Conservation (phyloP, 495 filamentous ascomycete genomes). For the Trichoderma erinaceum region DNA sequence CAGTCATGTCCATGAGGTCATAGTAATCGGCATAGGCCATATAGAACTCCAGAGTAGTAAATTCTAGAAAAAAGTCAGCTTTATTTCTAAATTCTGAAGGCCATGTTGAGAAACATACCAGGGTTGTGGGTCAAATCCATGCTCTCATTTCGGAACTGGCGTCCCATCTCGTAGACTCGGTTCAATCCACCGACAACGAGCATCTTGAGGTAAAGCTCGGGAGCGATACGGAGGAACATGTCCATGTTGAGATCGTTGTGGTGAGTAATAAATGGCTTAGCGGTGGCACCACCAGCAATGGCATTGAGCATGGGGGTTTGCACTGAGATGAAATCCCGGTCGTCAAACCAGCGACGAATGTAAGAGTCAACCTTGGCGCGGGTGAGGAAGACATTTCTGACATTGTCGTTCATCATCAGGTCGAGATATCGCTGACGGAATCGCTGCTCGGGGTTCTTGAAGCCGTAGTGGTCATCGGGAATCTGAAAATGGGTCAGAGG, state of each 20-base stretch:
- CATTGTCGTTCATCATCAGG: conserved; percentile 87
- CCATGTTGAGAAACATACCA: neutral
- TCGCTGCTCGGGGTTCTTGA: conserved; percentile 89
- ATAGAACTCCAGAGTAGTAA: conserved; percentile 97
- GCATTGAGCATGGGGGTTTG: conserved; percentile 97
- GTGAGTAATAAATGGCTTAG: conserved; percentile 89
- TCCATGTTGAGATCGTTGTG: conserved; percentile 93
- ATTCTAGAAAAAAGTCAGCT: conserved; percentile 46
- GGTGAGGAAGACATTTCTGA: conserved; percentile 72
- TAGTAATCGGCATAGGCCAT: conserved; percentile 89
- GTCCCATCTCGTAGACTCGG: conserved; percentile 86
- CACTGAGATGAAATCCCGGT: conserved; percentile 83
- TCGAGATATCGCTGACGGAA: conserved; percentile 91
- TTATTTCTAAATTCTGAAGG: neutral
- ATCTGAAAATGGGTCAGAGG: conserved; percentile 34
- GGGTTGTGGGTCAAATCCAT: conserved; percentile 91
- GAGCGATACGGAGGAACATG: conserved; percentile 83
- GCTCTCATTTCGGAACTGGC: conserved; percentile 92
- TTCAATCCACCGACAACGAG: conserved; percentile 87
- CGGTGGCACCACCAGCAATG: conserved; percentile 92
- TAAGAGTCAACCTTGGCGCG: conserved; percentile 79
- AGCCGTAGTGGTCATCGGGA: conserved; percentile 84
- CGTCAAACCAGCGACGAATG: conserved; percentile 81
- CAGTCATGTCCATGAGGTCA: conserved; percentile 88
- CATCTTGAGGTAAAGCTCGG: conserved; percentile 92